These are phyloP conservation scores for Clathrospora elynae DNA, from an alignment of 2,329 filamentous ascomycete genomes.

Conservation along the genomic window DNA sequence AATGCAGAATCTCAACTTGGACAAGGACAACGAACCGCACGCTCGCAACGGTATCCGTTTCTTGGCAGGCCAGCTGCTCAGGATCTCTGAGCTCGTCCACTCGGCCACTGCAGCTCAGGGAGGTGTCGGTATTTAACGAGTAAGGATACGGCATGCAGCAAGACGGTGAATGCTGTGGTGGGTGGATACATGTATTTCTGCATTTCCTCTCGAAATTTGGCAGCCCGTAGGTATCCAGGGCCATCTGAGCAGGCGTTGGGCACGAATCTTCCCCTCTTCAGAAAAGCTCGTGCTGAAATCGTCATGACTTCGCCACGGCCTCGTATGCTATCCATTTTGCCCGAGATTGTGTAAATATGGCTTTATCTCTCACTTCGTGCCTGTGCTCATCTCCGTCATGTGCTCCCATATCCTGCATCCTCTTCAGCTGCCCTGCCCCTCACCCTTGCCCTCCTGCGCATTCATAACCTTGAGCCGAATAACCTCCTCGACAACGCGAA, in stretches of 20 bases:
- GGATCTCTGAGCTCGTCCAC: slow-evolving; percentile 35
- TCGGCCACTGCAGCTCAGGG: slow-evolving; percentile 11
- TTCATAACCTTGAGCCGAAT: slow-evolving; percentile 46
- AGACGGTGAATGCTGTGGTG: background rate
- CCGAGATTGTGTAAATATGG: too few relatives aligned
- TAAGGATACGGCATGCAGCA: background rate
- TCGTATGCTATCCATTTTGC: too few relatives aligned
- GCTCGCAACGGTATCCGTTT: slow-evolving; percentile 29
- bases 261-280: too few relatives aligned
- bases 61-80: slow-evolving; percentile 31
- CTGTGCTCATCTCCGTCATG: too few relatives aligned
- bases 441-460: slow-evolving; percentile 37
- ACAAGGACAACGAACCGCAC: slow-evolving; percentile 1
- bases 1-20: slow-evolving; percentile 9
- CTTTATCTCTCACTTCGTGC: too few relatives aligned
- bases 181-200: background rate
- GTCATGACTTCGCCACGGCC: too few relatives aligned
- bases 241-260: too few relatives aligned
- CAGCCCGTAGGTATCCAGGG: background rate
- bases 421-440: slow-evolving; percentile 30
- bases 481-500: slow-evolving; percentile 84
- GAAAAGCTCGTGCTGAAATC: too few relatives aligned
- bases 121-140: slow-evolving; percentile 7
- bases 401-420: background rate
- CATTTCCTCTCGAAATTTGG: background rate